Evolutionary conservation across 1,139 yeast species (phyloP), one percentile per base, ranked within the genome.

Genomic region (Saccharomyces hybrid): DNA sequence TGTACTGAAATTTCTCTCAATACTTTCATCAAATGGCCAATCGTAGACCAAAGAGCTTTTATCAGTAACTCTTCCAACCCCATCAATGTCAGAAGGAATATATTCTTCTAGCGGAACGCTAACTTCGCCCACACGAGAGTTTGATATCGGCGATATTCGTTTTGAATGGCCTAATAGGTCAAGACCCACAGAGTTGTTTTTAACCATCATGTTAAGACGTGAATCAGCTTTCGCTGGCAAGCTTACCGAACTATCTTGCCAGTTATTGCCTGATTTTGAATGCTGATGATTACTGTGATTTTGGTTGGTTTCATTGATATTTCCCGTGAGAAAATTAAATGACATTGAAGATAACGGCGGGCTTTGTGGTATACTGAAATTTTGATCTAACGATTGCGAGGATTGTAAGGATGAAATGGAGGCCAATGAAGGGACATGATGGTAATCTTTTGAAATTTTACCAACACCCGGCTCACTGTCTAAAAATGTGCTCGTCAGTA

Each of bases 31-130:
- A 11, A 27, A 46, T 46, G 55, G 46, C 65, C 65, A 63, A 28
- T 58, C 62, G 32, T 60, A 55, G 8, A 56, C 29, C 25, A 55
- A 52, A 1, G 61, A 50, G 19, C 50, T 59, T 4, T 57, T 59
- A 50, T 68, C 72, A 50, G 62, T 67, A 9, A 65, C 65, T 46
- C 61, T 66, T 2, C 71, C 72, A n/a, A 68, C 60, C 8, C 70
- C 73, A 53, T 62, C 62, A 3, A 66, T 58, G 52, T 62, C 67
- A 3, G 62, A 57, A 4, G 75, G 73, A 23, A 75, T 69, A 57
- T 74, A 76, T 58, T 77, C 81, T 55, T 75, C 76, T 25, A 77
- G 60, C 1, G 81, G 79, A 2, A 77, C 69, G 1, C 72, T 61
- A 1, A 76, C 78, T 56, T 77, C 81, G 19, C 80, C 81, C 5